Evolutionary conservation across 352 stramenopile species (phyloP), one percentile per base, ranked within the genome.

Genomic region (Blastocystis sp.): DNA sequence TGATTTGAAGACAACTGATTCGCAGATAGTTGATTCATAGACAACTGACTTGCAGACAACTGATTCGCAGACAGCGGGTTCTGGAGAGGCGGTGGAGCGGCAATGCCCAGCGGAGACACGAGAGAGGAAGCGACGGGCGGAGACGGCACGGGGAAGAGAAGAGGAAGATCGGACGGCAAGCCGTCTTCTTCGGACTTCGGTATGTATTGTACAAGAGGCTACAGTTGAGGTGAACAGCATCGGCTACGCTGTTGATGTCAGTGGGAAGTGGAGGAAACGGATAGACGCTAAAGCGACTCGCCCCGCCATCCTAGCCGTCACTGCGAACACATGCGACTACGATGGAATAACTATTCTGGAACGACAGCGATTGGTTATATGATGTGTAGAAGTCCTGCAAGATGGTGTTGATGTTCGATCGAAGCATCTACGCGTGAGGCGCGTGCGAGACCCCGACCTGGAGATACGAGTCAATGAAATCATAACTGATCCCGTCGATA

Each of bases 231-330:
- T 1, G n/a, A 26, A 77, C 24, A n/a, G 24, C 16, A 9, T n/a
- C 3, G 1, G 12, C 16, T 55, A 85, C 74, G 45, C 50, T 69
- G 4, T 26, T 62, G 41, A 69, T 55, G 31, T 67, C 26, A 0
- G 74, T 69, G 26, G 31, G 61, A 51, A 85, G 33, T 24, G 55
- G 55, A 69, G 55, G 35, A 50, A 85, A 85, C 13, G 74, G 74
- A 55, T 85, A 85, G 13, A 62, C 60, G 31, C 50, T 85, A 62
- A 85, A 85, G 24, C 50, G 45, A 67, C 74, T 85, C 19, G 61
- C 33, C 16, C 33, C 33, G 0, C 13, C 41, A 51, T 85, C 74
- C 51, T 85, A 85, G 12, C n/a, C 1, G 33, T 69, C 1, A 85
- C 24, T 29, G 10, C 10, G 66, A 4, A 16, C 0, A n/a, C 4